A percentile compares a stretch with the other conserved stretches of the same genome.
phyloP scores from a whole-genome alignment of 129 eudicot genomes.

The Tanacetum coccineum region DNA sequence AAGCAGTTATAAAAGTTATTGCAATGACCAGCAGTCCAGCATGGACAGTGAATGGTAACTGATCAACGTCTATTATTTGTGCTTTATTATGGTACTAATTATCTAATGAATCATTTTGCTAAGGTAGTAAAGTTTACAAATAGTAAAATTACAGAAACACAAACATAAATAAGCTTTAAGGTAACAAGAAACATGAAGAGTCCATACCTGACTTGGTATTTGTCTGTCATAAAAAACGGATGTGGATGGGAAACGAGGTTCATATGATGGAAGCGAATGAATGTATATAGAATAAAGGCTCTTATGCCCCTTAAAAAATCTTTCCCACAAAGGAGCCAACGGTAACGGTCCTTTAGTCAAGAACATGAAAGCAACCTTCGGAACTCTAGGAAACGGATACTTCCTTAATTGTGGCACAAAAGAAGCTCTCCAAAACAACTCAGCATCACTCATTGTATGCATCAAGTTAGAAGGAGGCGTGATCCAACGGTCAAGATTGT shows the following conservation, averaged over 20 bases:
- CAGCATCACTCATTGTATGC: constrained; percentile 69
- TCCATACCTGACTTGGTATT: constrained; percentile 81
- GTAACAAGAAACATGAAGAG: constrained; percentile 14
- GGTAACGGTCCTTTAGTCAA: constrained; percentile 97
- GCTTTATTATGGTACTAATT: too few relatives aligned
- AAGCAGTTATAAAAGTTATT: too few relatives aligned
- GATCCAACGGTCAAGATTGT: constrained; percentile 57
- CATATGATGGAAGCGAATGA: constrained; percentile 71
- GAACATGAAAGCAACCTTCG: constrained; percentile 96
- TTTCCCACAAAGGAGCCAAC: constrained; percentile 91
- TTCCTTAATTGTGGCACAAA: constrained; percentile 54
- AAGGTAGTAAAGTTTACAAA: too few relatives aligned
- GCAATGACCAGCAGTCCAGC: too few relatives aligned
- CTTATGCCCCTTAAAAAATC: constrained; percentile 77
- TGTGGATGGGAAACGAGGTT: constrained; percentile 46
- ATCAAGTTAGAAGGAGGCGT: constrained; percentile 61
- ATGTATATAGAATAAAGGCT: constrained; percentile 62
- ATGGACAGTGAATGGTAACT: too few relatives aligned
- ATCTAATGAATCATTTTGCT: too few relatives aligned
- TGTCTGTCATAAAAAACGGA: constrained; percentile 85
- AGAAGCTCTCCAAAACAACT: constrained; percentile 88
- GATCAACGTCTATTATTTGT: too few relatives aligned
- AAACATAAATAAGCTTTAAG: background rate
- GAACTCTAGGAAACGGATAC: constrained; percentile 75
- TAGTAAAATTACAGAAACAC: background rate